Evolutionary conservation across 1,284 basidiomycete genomes (phyloP).

Genomic region (Singerocomus inundabilis): DNA sequence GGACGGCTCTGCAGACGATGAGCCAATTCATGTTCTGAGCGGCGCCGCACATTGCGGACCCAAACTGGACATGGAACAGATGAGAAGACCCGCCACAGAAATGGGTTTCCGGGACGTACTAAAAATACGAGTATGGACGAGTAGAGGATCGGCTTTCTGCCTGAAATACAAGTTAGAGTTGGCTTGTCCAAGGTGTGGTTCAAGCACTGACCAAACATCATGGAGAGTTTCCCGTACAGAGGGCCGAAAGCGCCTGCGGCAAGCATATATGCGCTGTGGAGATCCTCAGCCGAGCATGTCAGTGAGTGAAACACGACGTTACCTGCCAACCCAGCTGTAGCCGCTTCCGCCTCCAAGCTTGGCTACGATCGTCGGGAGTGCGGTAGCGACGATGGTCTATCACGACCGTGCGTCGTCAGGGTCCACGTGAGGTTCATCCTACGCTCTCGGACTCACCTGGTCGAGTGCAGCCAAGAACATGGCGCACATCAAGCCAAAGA

Average conservation of each 20-base stretch:
- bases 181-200: background rate
- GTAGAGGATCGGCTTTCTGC: conserved; percentile 41
- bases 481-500: conserved; percentile 52
- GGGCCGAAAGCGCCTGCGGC: conserved; percentile 34
- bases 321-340: conserved; percentile 37
- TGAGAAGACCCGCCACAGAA: conserved; percentile 18
- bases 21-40: conserved; percentile 51
- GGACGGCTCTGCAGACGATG: conserved; percentile 45
- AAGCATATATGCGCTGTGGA: conserved; percentile 39
- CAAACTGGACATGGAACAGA: conserved; percentile 26
- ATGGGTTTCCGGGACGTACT: too few species aligned
- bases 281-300: too few species aligned
- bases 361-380: conserved; percentile 37
- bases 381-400: conserved; percentile 41
- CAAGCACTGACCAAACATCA: conserved; percentile 24
- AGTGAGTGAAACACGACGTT: too few species aligned
- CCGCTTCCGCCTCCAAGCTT: conserved; percentile 39
- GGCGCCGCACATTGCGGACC: conserved; percentile 50
- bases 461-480: conserved; percentile 60
- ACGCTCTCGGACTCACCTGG: too few species aligned
- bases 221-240: conserved; percentile 41
- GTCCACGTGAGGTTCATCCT: too few species aligned
- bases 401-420: too few species aligned
- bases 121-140: conserved; percentile 40
- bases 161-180: conserved; percentile 10